These are phyloP conservation scores for Mycocalia duriaeana DNA, from an alignment of 1,284 basidiomycete species.

Conservation along the genomic window DNA sequence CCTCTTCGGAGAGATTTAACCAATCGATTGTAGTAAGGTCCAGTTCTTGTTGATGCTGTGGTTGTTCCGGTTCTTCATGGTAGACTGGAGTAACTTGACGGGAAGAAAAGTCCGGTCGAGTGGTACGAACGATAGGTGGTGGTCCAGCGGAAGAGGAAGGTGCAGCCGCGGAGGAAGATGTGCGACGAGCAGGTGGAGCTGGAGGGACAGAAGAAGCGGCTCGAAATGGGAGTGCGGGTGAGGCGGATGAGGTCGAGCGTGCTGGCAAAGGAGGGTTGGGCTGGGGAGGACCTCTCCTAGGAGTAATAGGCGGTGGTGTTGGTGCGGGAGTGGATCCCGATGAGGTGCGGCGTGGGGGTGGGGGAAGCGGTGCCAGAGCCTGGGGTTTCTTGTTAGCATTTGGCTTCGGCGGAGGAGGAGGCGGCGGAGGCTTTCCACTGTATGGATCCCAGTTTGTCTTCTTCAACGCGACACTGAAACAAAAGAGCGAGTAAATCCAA, in stretches of 20 bases:
- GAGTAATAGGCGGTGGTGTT: slow-evolving; percentile 13
- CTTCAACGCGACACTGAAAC: slow-evolving; percentile 44
- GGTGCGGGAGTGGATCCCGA: too few species aligned
- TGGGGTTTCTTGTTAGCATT: slow-evolving; percentile 24
- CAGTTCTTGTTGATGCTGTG: slow-evolving; percentile 1
- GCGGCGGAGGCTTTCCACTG: slow-evolving; percentile 38
- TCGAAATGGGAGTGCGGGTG: slow-evolving; percentile 8
- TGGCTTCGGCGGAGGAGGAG: slow-evolving; percentile 37
- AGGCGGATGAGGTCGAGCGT: slow-evolving; percentile 3
- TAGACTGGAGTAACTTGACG: slow-evolving; percentile 2
- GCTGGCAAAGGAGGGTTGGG: slow-evolving; percentile 12
- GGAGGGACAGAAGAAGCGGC: slow-evolving; percentile 5
- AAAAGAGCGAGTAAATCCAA: neutral
- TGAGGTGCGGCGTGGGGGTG: slow-evolving; percentile 8
- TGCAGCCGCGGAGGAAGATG: slow-evolving; percentile 8
- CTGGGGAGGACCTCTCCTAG: slow-evolving; percentile 3
- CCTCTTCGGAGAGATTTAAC: slow-evolving; percentile 56
- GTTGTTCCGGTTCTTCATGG: neutral
- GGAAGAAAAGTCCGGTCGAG: slow-evolving; percentile 17
- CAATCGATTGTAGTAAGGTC: slow-evolving; percentile 49
- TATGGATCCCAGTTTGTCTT: slow-evolving; percentile 61
- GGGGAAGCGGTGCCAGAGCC: slow-evolving; percentile 18
- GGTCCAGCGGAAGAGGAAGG: slow-evolving; percentile 15
- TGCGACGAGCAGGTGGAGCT: slow-evolving; percentile 4
- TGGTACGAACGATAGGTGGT: slow-evolving; percentile 18